Evolutionary conservation across 352 stramenopile genomes (phyloP).

Genomic region (Phytophthora tentaculata): DNA sequence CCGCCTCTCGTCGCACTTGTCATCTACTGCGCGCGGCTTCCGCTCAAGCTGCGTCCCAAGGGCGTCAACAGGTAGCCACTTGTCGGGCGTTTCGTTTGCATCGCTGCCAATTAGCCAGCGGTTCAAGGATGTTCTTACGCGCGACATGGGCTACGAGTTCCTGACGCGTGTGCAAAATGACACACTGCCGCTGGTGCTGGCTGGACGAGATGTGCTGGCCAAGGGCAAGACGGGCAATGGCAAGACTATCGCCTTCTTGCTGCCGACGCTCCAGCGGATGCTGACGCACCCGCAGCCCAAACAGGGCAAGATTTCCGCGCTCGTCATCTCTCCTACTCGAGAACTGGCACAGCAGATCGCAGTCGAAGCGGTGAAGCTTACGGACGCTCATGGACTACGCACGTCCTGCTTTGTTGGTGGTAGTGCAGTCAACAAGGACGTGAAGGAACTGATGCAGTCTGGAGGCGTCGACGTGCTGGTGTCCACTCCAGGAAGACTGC

Average conservation of each 20-base stretch:
- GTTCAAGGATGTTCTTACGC: slow-evolving; percentile 70
- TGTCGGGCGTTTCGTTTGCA: slow-evolving; percentile 55
- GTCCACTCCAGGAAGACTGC: slow-evolving; percentile 94
- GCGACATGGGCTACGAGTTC: slow-evolving; percentile 84
- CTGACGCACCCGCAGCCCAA: slow-evolving; percentile 54
- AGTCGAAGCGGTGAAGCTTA: slow-evolving; percentile 89
- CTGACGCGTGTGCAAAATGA: slow-evolving; percentile 92
- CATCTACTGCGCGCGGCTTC: slow-evolving; percentile 15
- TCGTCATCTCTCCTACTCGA: slow-evolving; percentile 95
- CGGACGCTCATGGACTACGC: slow-evolving; percentile 79
- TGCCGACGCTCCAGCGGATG: slow-evolving; percentile 81
- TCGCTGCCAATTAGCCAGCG: slow-evolving; percentile 57
- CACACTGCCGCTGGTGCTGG: slow-evolving; percentile 73
- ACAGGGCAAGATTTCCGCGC: slow-evolving; percentile 88
- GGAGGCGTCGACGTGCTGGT: slow-evolving; percentile 92
- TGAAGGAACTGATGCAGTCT: slow-evolving; percentile 44
- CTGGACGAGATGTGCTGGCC: slow-evolving; percentile 90
- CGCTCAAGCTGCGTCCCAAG: slow-evolving; percentile 14
- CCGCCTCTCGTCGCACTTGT: slow-evolving; percentile 17
- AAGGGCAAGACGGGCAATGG: slow-evolving; percentile 91
- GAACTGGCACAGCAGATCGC: slow-evolving; percentile 97
- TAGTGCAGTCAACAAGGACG: slow-evolving; percentile 85
- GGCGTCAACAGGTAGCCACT: slow-evolving; percentile 26
- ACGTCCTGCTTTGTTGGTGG: slow-evolving; percentile 86
- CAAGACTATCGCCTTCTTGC: slow-evolving; percentile 91